Evolutionary conservation across 2,329 filamentous ascomycete species (phyloP), one percentile per base, ranked within the genome.

Genomic region (Neurospora sp.): DNA sequence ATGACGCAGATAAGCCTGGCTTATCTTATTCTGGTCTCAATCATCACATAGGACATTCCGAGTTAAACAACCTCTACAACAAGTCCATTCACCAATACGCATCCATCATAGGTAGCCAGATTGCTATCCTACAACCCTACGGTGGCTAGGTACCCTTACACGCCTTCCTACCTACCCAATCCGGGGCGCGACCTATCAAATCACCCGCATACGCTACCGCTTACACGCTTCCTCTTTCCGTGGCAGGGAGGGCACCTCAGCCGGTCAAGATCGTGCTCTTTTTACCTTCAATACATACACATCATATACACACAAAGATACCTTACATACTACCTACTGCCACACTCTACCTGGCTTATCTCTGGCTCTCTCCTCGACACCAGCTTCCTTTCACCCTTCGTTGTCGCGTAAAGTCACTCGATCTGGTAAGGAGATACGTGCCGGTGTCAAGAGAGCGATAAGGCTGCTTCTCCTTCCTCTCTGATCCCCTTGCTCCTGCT

Each of bases 1-100:
- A 87, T 87, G 85, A 86, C 84, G 81, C 81, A 80, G 82, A 86
- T 85, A 85, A 85, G 82, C 80, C 80, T 82, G 79, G 81, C 84
- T 85, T 86, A 86, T 86, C 84, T 87, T 76, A 81, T 85, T 78
- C 81, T 85, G 75, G 81, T 79, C 78, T 83, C 84, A 73, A 82
- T 86, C 78, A 79, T 85, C 79, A 85, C 84, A 78, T 85, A 85
- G 77, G 42, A 66, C 46, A 66, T 43, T 62, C 23, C 52, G 28
- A 62, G 52, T 62, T 62, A n/a, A 58, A 58, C 46, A 58, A 33
- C 19, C 19, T 13, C 46, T 28, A 62, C 52, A 62, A 33, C 2
- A 62, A 62, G 52, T 62, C 28, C 3, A 62, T 62, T 62, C 52
- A 36, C 28, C 52, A 36, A 62, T 62, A 33, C 46, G 46, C 46